Percentiles rank a stretch among this genome's conserved stretches.
Evolutionary conservation across 2,329 filamentous ascomycete species (phyloP).

Genomic region (Zarea fungicola): DNA sequence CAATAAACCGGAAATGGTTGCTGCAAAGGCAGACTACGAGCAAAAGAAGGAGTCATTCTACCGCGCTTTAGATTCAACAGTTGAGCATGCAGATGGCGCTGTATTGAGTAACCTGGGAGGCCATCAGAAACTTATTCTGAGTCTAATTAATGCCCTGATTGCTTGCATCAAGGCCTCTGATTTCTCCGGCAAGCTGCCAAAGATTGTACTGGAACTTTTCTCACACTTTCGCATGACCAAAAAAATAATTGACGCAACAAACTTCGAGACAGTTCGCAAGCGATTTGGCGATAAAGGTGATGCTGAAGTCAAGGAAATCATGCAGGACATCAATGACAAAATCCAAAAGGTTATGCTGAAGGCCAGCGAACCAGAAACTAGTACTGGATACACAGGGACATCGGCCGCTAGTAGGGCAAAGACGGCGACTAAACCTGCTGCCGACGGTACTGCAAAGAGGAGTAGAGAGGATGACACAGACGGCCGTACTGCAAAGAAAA

Average conservation of each 20-base stretch:
- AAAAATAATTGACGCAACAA: slow-evolving; percentile 57
- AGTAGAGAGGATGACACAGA: slow-evolving; percentile 37
- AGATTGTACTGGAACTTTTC: slow-evolving; percentile 55
- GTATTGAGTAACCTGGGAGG: slow-evolving; percentile 54
- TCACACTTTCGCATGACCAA: slow-evolving; percentile 57
- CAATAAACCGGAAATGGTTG: slow-evolving; percentile 30
- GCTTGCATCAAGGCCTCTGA: slow-evolving; percentile 49
- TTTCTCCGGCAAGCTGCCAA: slow-evolving; percentile 49
- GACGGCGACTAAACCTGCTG: slow-evolving; percentile 25
- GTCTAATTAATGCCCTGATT: slow-evolving; percentile 49
- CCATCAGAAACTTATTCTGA: slow-evolving; percentile 51
- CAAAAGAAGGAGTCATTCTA: slow-evolving; percentile 45
- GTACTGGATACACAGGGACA: slow-evolving; percentile 35
- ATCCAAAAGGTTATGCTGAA: slow-evolving; percentile 38
- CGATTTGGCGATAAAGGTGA: slow-evolving; percentile 62
- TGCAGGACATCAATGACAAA: slow-evolving; percentile 51
- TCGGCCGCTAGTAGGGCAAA: slow-evolving; percentile 35
- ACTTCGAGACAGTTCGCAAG: slow-evolving; percentile 60
- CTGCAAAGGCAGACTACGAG: slow-evolving; percentile 36
- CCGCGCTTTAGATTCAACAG: slow-evolving; percentile 47
- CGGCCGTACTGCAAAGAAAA: slow-evolving; percentile 36
- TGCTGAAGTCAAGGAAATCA: slow-evolving; percentile 56
- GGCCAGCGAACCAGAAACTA: slow-evolving; percentile 27
- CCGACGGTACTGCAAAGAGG: slow-evolving; percentile 29
- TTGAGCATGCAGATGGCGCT: slow-evolving; percentile 48